phyloP scores from a whole-genome alignment of 2,329 filamentous ascomycete species.

The Calonectria crousiana region DNA sequence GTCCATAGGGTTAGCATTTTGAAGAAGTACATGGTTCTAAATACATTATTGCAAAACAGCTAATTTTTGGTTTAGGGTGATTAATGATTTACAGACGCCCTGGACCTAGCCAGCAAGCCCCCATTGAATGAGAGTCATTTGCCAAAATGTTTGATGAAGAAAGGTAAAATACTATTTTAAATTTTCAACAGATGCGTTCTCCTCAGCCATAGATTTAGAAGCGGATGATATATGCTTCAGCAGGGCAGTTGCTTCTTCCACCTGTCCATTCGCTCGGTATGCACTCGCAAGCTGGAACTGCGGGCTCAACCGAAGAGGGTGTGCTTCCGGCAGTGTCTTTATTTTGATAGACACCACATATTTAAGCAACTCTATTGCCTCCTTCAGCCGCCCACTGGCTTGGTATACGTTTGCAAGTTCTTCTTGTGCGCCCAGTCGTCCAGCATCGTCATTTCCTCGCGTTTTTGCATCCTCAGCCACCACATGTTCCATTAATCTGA shows the following conservation, averaged over 20 bases:
- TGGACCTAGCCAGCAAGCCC: no score
- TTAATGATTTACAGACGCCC: no score
- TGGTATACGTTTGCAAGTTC: background rate
- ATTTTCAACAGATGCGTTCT: background rate
- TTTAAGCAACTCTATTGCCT: background rate
- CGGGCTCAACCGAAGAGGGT: background rate
- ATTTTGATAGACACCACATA: background rate
- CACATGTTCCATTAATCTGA: conserved; percentile 3
- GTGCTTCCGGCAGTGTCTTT: background rate
- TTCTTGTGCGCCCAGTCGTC: conserved; percentile 4
- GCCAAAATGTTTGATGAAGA: no score
- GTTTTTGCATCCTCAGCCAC: background rate
- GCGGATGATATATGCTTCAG: background rate
- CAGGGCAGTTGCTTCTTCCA: background rate
- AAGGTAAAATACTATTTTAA: background rate
- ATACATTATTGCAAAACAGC: no score
- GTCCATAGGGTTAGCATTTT: no score
- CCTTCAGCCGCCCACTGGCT: background rate
- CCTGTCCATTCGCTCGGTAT: background rate
- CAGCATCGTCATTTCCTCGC: background rate
- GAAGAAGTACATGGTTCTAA: no score
- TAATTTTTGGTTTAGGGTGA: no score
- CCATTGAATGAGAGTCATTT: no score
- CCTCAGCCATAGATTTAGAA: background rate
- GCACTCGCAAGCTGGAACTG: background rate